Conservation (phyloP, 331 rosid species). For the Telfairia occidentalis region DNA sequence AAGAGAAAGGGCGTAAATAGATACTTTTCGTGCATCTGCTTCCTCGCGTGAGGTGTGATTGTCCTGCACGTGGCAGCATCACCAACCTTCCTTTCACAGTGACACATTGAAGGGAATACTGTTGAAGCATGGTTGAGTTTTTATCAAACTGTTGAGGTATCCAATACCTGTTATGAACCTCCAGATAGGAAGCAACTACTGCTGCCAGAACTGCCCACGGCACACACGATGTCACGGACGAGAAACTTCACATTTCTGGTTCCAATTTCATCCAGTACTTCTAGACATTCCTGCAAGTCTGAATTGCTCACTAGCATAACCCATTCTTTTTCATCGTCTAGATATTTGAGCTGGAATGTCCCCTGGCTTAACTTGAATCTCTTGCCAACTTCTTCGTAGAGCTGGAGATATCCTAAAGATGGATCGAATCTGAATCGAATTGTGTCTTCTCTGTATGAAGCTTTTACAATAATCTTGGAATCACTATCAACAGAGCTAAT, state of each 20-base stretch:
- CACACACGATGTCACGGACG: conserved; percentile 43
- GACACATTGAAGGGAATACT: not conserved
- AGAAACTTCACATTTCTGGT: conserved; percentile 41
- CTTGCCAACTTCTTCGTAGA: conserved; percentile 60
- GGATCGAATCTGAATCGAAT: conserved; percentile 65
- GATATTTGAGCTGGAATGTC: conserved; percentile 58
- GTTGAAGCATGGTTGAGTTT: not conserved
- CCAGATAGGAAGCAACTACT: conserved; percentile 39
- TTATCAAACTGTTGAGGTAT: not conserved
- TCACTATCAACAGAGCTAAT: conserved; percentile 26
- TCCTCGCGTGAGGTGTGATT: not conserved
- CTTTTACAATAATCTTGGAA: conserved; percentile 53
- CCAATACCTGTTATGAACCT: conserved; percentile 22
- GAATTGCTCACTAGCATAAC: conserved; percentile 60
- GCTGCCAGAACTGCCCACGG: conserved; percentile 47
- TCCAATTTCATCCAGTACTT: conserved; percentile 50
- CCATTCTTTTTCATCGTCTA: conserved; percentile 87
- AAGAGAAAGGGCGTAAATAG: not conserved
- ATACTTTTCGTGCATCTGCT: not conserved
- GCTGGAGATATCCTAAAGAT: conserved; percentile 36
- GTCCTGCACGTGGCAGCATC: not conserved
- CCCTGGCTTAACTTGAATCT: conserved; percentile 60
- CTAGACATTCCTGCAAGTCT: conserved; percentile 68
- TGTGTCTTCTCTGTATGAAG: conserved; percentile 54
- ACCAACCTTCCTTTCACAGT: not conserved